Evolutionary conservation across 306 rosid genomes (phyloP).

Genomic region (Citrullus amarus): DNA sequence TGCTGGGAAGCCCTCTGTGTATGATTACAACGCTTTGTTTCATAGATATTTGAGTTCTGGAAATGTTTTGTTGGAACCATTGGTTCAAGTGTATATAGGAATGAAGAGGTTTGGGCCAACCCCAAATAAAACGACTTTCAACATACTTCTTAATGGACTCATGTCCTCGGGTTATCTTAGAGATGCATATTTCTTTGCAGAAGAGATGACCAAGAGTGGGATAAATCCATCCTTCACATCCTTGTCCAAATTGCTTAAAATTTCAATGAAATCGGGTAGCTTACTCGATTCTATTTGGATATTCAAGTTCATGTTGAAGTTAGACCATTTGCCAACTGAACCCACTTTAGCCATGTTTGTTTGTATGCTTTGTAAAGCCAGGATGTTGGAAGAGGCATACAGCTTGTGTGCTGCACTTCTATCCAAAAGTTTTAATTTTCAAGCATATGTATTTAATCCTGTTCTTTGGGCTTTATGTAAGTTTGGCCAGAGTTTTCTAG

Average conservation of each 20-base stretch:
- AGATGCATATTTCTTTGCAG: slow-evolving; percentile 20
- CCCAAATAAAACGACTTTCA: slow-evolving; percentile 36
- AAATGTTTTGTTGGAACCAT: slow-evolving; percentile 12
- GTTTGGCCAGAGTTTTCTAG: slow-evolving; percentile 19
- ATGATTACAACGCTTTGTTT: slow-evolving; percentile 32
- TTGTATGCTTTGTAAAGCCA: slow-evolving; percentile 21
- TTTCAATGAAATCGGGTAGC: slow-evolving; percentile 11
- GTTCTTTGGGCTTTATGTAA: slow-evolving; percentile 34
- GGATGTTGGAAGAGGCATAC: slow-evolving; percentile 19
- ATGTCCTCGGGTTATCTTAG: slow-evolving; percentile 13
- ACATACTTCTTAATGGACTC: slow-evolving; percentile 28
- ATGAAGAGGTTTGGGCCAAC: slow-evolving; percentile 30
- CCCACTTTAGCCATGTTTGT: slow-evolving; percentile 18
- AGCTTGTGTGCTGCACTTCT: slow-evolving; percentile 12
- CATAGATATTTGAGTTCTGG: slow-evolving; percentile 22
- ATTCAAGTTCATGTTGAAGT: slow-evolving; percentile 28
- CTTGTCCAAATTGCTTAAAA: slow-evolving; percentile 24
- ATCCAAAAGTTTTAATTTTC: slow-evolving; percentile 7
- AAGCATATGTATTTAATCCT: slow-evolving; percentile 20
- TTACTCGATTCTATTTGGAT: slow-evolving; percentile 15
- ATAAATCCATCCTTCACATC: slow-evolving; percentile 24
- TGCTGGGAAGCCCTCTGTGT: slow-evolving; percentile 26
- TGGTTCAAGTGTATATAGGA: slow-evolving; percentile 20
- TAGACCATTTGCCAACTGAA: slow-evolving; percentile 24
- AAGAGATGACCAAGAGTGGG: slow-evolving; percentile 27